Percentiles rank a stretch among this genome's conserved stretches.
Evolutionary conservation across 805 yeast species (phyloP).

Genomic region (Pichia phayaonensis): DNA sequence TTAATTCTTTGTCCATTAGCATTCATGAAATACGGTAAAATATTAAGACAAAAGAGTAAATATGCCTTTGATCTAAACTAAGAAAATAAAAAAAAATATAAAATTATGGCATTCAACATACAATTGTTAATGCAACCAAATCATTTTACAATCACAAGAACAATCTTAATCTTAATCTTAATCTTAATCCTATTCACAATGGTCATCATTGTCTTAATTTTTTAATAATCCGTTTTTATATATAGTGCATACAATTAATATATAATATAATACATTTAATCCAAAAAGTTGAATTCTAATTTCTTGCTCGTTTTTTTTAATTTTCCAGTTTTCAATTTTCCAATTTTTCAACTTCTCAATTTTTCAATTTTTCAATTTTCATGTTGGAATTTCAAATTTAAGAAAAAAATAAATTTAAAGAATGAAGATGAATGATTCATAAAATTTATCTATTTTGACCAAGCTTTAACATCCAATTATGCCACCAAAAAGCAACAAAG

Average conservation of each 20-base stretch:
- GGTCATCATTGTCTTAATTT: no score
- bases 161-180: no score
- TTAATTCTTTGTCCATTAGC: conserved; percentile 64
- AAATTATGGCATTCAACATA: no score
- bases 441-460: neutral
- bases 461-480: conserved; percentile 3
- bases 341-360: neutral
- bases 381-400: neutral
- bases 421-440: neutral
- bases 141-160: no score
- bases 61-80: conserved; percentile 33
- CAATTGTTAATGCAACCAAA: no score
- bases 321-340: no score
- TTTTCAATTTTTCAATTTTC: neutral
- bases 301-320: neutral
- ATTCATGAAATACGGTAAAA: conserved; percentile 52
- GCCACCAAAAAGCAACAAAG: conserved; percentile 20
- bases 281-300: no score
- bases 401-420: neutral
- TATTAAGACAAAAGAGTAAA: conserved; percentile 49
- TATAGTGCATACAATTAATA: no score
- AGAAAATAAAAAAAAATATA: neutral
- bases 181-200: no score
- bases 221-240: no score
- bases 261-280: no score